Evolutionary conservation across 78 protist species (phyloP), one percentile per base, ranked within the genome.

Genomic region (Capsaspora owczarzaki): DNA sequence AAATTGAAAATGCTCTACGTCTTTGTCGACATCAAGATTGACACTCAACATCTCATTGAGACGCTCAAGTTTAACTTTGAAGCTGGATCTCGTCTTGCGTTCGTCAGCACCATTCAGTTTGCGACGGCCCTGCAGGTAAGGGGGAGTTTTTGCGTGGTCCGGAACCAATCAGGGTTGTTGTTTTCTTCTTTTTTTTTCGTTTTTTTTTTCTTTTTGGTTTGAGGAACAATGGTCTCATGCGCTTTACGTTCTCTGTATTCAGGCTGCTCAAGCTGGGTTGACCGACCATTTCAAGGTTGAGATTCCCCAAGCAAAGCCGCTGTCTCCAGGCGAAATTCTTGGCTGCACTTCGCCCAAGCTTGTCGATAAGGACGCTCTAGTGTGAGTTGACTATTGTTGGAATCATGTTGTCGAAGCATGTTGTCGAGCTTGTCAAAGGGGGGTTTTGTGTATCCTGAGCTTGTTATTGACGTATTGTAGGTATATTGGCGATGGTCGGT

Each of bases 401-500:
- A n/a, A n/a, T n/a, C n/a, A n/a, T n/a, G n/a, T n/a, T n/a, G n/a
- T n/a, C n/a, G n/a, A n/a, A n/a, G n/a, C n/a, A n/a, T n/a, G n/a
- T n/a, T n/a, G n/a, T n/a, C n/a, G n/a, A n/a, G n/a, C n/a, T n/a
- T n/a, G n/a, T n/a, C n/a, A n/a, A n/a, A n/a, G n/a, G n/a, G n/a
- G n/a, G n/a, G n/a, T n/a, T n/a, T n/a, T n/a, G n/a, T n/a, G n/a
- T n/a, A n/a, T n/a, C n/a, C n/a, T n/a, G n/a, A n/a, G n/a, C n/a
- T n/a, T n/a, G n/a, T n/a, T n/a, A n/a, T n/a, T n/a, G n/a, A n/a
- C n/a, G n/a, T n/a, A n/a, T n/a, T 71, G 31, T 80, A 2, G 61
- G 35, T 94, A 93, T 82, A 53, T 97, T 4, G 99, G 94, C 6
- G 99, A 97, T 68, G 99, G 99, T 12, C 86, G 99, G 49, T 97